Evolutionary conservation across 23 red algal genomes (phyloP), one percentile per base, ranked within the genome.

Genomic region (Gracilaria gracilis): DNA sequence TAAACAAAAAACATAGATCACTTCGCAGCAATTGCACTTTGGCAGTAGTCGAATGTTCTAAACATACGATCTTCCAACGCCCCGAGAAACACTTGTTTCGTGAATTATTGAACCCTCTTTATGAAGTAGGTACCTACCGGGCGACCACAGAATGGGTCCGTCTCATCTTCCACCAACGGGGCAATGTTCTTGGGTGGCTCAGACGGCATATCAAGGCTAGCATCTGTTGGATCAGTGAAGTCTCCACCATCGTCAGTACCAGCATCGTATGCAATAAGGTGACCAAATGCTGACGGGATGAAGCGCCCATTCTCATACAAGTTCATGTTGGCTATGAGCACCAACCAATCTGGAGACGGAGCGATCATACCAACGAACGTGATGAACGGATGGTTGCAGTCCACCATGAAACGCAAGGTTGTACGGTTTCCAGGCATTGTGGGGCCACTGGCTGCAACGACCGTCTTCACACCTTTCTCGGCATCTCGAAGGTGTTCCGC

Each of bases 281-380:
- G 55, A 35, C 82, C 82, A 24, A 24, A 66, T 12, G 27, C 62
- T 12, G 44, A 53, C 17, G 3, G 21, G 3, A 74, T 37, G 57
- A 86, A 86, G 17, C 37, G 21, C 17, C 59, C 65, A 0, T 57
- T 31, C 6, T 24, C 25, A 59, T 47, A 86, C 82, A 86, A 21
- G 57, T 89, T 89, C 12, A 9, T 54, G 62, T 86, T 86, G 44
- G 36, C 61, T 9, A 86, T 38, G 11, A 75, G 70, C 38, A 89
- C 85, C 44, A 89, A 55, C 85, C 85, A 89, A 44, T 89, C 85
- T 24, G 85, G 85, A 37, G 69, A 66, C 24, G 85, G 85, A 5
- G 85, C 85, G 55, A 89, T 65, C 85, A 89, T 89, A 9, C 70
- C 85, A 19, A 89, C 36, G 32, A 79, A 42, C 3, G 85, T 79